Evolutionary conservation across 2,329 filamentous ascomycete species (phyloP).

Genomic region (Fusarium liriodendri): DNA sequence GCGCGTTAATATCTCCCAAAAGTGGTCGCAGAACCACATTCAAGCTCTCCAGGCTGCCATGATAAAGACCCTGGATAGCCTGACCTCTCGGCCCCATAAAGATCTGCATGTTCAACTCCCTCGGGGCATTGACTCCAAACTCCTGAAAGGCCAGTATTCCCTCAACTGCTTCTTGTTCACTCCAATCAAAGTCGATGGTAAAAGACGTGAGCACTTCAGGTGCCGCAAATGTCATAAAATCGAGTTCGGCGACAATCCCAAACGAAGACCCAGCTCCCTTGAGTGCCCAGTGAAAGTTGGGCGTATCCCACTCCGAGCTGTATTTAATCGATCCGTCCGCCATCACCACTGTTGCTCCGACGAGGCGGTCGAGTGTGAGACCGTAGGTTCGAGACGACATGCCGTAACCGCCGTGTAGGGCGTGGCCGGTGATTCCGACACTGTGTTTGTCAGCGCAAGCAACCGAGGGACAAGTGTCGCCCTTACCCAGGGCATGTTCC

Average conservation of each 20-base stretch:
- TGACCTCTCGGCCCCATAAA: conserved; percentile 32
- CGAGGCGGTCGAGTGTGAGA: conserved; percentile 44
- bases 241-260: conserved; percentile 46
- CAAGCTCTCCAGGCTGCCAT: conserved; percentile 35
- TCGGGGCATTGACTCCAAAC: conserved; percentile 34
- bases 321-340: conserved; percentile 41
- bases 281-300: conserved; percentile 47
- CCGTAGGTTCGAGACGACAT: conserved; percentile 45
- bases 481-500: conserved; percentile 64
- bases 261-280: conserved; percentile 48
- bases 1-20: conserved; percentile 24
- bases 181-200: conserved; percentile 37
- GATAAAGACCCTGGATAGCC: conserved; percentile 45
- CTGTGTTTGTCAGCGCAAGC: conserved; percentile 23
- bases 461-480: fast-evolving
- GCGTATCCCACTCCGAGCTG: conserved; percentile 37
- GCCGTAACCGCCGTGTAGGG: conserved; percentile 46
- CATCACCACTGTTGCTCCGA: conserved; percentile 45
- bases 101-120: conserved; percentile 46
- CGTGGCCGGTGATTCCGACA: conserved; percentile 46
- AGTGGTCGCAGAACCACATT: conserved; percentile 32
- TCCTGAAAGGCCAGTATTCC: conserved; percentile 43
- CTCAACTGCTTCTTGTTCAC: conserved; percentile 18
- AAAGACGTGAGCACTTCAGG: conserved; percentile 37
- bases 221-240: conserved; percentile 42